Percentiles rank a stretch among this genome's conserved stretches.
These are phyloP conservation scores for Nothophaeocryptopus gaeumannii DNA, from an alignment of 2,329 filamentous ascomycete species.

Conservation along the genomic window DNA sequence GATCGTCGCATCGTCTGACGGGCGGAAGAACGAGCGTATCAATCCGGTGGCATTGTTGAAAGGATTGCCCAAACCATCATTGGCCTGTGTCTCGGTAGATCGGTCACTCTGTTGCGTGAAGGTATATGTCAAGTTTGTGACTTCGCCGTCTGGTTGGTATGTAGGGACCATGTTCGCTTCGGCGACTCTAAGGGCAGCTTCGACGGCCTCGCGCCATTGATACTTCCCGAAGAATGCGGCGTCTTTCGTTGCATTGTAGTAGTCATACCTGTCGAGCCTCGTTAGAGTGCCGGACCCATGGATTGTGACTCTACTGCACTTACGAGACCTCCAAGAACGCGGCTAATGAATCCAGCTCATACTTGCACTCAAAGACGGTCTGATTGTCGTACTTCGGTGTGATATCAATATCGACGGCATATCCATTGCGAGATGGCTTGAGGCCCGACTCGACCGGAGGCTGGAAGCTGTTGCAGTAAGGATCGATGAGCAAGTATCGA, in stretches of 20 bases:
- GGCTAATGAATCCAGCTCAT: slow-evolving; percentile 53
- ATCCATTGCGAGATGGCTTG: slow-evolving; percentile 38
- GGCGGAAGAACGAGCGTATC: slow-evolving; percentile 50
- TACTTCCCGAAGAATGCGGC: slow-evolving; percentile 48
- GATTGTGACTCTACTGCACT: not conserved
- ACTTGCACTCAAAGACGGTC: slow-evolving; percentile 54
- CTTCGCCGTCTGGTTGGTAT: slow-evolving; percentile 46
- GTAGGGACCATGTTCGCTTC: slow-evolving; percentile 49
- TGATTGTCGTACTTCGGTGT: slow-evolving; percentile 42
- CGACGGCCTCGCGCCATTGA: slow-evolving; percentile 47
- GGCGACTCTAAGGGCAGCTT: slow-evolving; percentile 45
- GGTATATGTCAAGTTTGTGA: slow-evolving; percentile 45
- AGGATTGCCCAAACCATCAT: slow-evolving; percentile 53
- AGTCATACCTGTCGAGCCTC: slow-evolving; percentile 36
- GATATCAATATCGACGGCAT: slow-evolving; percentile 41
- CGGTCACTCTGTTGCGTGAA: slow-evolving; percentile 45
- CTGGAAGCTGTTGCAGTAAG: slow-evolving; percentile 55
- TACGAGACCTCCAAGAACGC: slow-evolving; percentile 50
- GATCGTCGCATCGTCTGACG: slow-evolving; percentile 51
- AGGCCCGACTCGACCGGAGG: slow-evolving; percentile 50
- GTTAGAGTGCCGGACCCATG: not conserved
- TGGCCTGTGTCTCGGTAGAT: slow-evolving; percentile 51
- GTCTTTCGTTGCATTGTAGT: slow-evolving; percentile 51
- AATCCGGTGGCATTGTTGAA: slow-evolving; percentile 49
- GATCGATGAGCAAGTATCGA: slow-evolving; percentile 62